phyloP scores from a whole-genome alignment of 2,329 filamentous ascomycete genomes.

The Aspergillus jensenii region DNA sequence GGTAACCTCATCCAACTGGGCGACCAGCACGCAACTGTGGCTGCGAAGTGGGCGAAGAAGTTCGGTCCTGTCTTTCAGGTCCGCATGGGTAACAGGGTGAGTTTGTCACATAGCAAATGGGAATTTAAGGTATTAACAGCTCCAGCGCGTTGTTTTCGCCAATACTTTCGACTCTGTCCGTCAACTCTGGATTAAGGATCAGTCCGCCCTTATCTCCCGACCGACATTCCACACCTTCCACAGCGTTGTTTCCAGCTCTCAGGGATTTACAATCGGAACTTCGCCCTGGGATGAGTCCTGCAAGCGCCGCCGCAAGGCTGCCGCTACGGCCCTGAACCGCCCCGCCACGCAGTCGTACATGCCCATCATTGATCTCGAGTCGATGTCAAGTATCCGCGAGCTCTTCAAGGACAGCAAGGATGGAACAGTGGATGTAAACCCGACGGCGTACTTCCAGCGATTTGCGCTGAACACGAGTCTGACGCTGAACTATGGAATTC shows the following conservation, averaged over 20 bases:
- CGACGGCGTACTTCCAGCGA: slow-evolving; percentile 70
- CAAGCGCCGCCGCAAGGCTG: slow-evolving; percentile 73
- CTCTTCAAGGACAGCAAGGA: slow-evolving; percentile 64
- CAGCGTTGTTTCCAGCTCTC: slow-evolving; percentile 71
- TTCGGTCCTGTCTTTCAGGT: slow-evolving; percentile 67
- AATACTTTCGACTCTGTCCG: slow-evolving; percentile 75
- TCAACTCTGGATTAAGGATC: slow-evolving; percentile 73
- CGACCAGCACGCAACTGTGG: slow-evolving; percentile 55
- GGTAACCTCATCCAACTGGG: slow-evolving; percentile 64
- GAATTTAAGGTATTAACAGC: background rate
- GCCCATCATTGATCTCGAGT: slow-evolving; percentile 78
- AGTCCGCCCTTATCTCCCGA: slow-evolving; percentile 73
- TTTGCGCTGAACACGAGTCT: slow-evolving; percentile 75
- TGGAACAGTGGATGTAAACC: slow-evolving; percentile 66
- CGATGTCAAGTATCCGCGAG: slow-evolving; percentile 69
- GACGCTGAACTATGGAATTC: slow-evolving; percentile 76
- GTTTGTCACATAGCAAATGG: background rate
- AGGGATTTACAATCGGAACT: slow-evolving; percentile 80
- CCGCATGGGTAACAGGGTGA: slow-evolving; percentile 65
- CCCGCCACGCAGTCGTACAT: slow-evolving; percentile 76
- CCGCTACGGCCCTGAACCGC: slow-evolving; percentile 74
- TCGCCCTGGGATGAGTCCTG: slow-evolving; percentile 82
- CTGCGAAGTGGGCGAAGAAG: slow-evolving; percentile 58
- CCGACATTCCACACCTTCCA: slow-evolving; percentile 81
- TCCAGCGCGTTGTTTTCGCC: slow-evolving; percentile 69